Percentiles rank a stretch among this genome's conserved stretches.
phyloP scores from a whole-genome alignment of 108 stramenopile genomes.

The Cylindrotheca fusiformis region DNA sequence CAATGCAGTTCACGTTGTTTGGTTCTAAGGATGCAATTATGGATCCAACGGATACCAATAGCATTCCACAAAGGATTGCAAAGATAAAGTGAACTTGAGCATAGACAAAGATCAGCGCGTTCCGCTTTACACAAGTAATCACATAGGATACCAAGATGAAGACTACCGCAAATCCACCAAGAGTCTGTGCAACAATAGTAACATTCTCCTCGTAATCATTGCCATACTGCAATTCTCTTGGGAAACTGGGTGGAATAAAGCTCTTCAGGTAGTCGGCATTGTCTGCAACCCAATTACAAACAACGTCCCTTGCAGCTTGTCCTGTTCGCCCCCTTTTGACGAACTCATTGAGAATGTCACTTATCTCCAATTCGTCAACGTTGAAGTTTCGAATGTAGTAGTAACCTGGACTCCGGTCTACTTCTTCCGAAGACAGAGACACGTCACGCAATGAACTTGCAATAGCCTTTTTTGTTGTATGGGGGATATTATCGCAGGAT shows the following conservation, averaged over 20 bases:
- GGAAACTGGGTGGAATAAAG: constrained; percentile 20
- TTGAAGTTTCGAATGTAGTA: constrained; percentile 1
- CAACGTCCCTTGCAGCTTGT: constrained; percentile 21
- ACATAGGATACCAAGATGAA: neutral
- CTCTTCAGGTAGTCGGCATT: constrained; percentile 20
- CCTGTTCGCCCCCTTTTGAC: neutral
- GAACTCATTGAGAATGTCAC: constrained; percentile 7
- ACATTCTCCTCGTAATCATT: neutral
- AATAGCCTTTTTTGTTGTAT: constrained; percentile 8
- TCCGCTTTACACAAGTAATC: neutral
- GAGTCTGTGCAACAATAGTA: neutral
- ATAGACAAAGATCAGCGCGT: neutral
- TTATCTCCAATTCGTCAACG: constrained; percentile 7
- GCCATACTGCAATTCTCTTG: constrained; percentile 1
- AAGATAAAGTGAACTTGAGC: constrained; percentile 30
- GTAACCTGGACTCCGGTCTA: constrained; percentile 11
- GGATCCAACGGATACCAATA: constrained; percentile 22
- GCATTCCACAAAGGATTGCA: constrained; percentile 21
- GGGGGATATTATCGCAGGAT: constrained; percentile 27
- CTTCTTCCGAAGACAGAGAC: neutral
- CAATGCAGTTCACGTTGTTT: constrained; percentile 9
- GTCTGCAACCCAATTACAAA: constrained; percentile 33
- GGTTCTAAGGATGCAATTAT: constrained; percentile 21
- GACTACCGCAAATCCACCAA: constrained; percentile 7
- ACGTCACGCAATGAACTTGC: neutral